phyloP scores from a whole-genome alignment of 805 yeast genomes.

The Dipodascus geniculatus region DNA sequence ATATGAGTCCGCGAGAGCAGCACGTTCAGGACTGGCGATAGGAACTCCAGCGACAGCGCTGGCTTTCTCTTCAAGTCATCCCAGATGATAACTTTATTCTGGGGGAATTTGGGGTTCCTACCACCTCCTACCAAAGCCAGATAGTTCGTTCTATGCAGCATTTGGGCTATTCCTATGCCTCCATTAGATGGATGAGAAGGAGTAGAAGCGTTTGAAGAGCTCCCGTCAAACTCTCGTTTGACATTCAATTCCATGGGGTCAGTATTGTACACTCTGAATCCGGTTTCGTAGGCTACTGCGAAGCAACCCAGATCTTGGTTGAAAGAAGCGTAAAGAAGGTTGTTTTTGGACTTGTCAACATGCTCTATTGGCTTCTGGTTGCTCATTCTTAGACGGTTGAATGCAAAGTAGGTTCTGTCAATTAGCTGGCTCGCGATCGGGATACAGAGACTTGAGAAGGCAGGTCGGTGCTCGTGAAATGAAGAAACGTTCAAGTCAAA shows the following conservation, averaged over 20 bases:
- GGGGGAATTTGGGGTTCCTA: slow-evolving; percentile 60
- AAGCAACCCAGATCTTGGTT: slow-evolving; percentile 90
- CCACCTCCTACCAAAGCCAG: slow-evolving; percentile 90
- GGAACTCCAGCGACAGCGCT: slow-evolving; percentile 63
- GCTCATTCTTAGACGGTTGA: neutral
- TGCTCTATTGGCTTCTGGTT: neutral
- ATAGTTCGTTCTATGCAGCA: slow-evolving; percentile 87
- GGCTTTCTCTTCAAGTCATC: slow-evolving; percentile 75
- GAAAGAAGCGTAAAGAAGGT: slow-evolving; percentile 49
- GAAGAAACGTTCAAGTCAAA: too few relatives aligned
- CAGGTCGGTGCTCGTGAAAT: too few relatives aligned
- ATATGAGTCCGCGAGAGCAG: slow-evolving; percentile 65
- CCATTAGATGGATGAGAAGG: slow-evolving; percentile 18
- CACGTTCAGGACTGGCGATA: slow-evolving; percentile 63
- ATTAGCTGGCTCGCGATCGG: too few relatives aligned
- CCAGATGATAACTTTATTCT: slow-evolving; percentile 78
- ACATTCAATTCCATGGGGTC: slow-evolving; percentile 78
- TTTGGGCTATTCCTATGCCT: slow-evolving; percentile 67
- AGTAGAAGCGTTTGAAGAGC: neutral
- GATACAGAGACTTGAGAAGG: too few relatives aligned
- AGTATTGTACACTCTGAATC: slow-evolving; percentile 76
- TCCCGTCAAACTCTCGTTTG: slow-evolving; percentile 33
- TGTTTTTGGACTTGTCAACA: neutral
- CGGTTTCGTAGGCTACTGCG: slow-evolving; percentile 67
- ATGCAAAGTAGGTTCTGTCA: neutral